These are phyloP conservation scores for Pneumocystis carinii DNA, from an alignment of 1,139 yeast species.

Conservation along the genomic window DNA sequence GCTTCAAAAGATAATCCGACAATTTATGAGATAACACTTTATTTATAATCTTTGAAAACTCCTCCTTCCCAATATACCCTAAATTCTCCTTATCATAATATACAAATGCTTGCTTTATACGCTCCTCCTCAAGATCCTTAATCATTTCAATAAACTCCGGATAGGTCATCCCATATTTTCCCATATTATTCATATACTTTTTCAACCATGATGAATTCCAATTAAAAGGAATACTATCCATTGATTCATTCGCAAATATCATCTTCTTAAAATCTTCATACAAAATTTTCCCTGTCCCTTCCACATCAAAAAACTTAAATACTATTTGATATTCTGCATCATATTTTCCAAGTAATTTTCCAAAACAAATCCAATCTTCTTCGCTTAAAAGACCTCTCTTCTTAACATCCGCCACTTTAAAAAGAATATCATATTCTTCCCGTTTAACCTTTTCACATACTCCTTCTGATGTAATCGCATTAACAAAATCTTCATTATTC, in stretches of 20 bases:
- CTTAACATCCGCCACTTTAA: slow-evolving; percentile 29
- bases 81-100: slow-evolving; percentile 25
- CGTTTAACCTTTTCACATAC: slow-evolving; percentile 30
- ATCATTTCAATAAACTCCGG: slow-evolving; percentile 33
- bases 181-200: slow-evolving; percentile 28
- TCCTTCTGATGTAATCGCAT: slow-evolving; percentile 32
- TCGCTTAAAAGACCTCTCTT: slow-evolving; percentile 4
- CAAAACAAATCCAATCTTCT: slow-evolving; percentile 22
- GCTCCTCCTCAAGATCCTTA: slow-evolving; percentile 32
- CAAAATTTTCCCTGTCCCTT: slow-evolving; percentile 28
- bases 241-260: slow-evolving; percentile 25
- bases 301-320: slow-evolving; percentile 29
- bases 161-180: slow-evolving; percentile 27
- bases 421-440: slow-evolving; percentile 30
- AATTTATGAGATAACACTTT: slow-evolving; percentile 30
- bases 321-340: slow-evolving; percentile 30
- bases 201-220: slow-evolving; percentile 32
- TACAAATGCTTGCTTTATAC: slow-evolving; percentile 33
- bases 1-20: slow-evolving; percentile 26
- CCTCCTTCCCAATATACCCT: slow-evolving; percentile 30
- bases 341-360: slow-evolving; percentile 17
- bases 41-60: slow-evolving; percentile 28
- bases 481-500: slow-evolving; percentile 32
- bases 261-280: slow-evolving; percentile 27
- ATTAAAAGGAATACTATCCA: slow-evolving; percentile 29